These are phyloP conservation scores for Talaromyces sp. DNA, from an alignment of 2,329 filamentous ascomycete species.

Conservation along the genomic window DNA sequence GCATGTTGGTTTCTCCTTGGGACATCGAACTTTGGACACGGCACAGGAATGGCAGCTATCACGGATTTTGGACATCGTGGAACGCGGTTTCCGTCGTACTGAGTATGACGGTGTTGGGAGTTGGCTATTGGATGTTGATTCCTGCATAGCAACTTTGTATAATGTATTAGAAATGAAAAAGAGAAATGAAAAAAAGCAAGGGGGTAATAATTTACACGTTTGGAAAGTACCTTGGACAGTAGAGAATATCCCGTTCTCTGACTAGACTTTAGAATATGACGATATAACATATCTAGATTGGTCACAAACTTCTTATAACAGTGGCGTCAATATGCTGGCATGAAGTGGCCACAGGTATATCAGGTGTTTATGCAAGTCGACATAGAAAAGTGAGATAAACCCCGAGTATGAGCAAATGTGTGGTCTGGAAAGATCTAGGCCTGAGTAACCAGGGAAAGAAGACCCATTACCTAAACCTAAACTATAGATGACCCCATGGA, in stretches of 20 bases:
- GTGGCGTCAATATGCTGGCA: not conserved
- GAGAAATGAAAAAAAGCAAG: too few species aligned
- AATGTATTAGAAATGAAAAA: not conserved
- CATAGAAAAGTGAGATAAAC: not conserved
- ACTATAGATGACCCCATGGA: not conserved
- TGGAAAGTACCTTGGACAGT: not conserved
- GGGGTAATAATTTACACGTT: too few species aligned
- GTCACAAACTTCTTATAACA: not conserved
- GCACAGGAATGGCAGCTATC: slow-evolving; percentile 35
- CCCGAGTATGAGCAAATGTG: not conserved
- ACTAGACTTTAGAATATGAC: not conserved
- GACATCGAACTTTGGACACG: slow-evolving; percentile 25
- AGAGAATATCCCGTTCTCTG: not conserved
- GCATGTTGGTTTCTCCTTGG: slow-evolving; percentile 17
- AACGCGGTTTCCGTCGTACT: not conserved
- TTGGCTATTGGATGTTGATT: not conserved
- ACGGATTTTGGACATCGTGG: slow-evolving; percentile 21
- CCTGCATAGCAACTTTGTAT: not conserved
- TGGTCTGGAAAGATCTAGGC: not conserved
- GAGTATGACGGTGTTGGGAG: not conserved
- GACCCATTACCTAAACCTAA: not conserved
- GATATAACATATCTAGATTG: not conserved
- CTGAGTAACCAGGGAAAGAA: not conserved
- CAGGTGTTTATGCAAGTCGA: not conserved
- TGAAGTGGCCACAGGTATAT: not conserved